Percentiles rank a stretch among this genome's conserved stretches.
Evolutionary conservation across 495 filamentous ascomycete genomes (phyloP).

Genomic region (Penicillium waksmanii): DNA sequence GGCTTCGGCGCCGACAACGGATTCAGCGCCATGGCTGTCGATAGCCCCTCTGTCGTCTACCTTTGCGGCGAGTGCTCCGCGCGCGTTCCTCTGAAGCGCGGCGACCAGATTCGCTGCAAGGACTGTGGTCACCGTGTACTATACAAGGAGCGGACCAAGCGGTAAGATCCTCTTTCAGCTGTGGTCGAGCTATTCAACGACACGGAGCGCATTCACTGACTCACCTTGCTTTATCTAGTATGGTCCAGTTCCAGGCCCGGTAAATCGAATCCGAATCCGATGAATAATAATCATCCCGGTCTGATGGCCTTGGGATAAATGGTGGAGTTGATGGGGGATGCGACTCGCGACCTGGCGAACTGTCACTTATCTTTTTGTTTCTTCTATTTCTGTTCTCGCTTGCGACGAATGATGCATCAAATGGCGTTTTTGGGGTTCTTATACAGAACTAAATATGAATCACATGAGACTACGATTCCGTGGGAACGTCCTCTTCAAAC

Average conservation of each 20-base stretch:
- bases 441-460: slow-evolving; percentile 15
- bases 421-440: slow-evolving; percentile 37
- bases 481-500: not conserved
- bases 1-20: slow-evolving; percentile 42
- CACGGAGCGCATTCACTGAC: slow-evolving; percentile 17
- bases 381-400: slow-evolving; percentile 11
- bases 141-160: slow-evolving; percentile 97
- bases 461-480: slow-evolving; percentile 12
- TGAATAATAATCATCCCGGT: not conserved
- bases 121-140: slow-evolving; percentile 95
- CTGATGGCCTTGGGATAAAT: not conserved
- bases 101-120: slow-evolving; percentile 90
- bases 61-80: slow-evolving; percentile 91
- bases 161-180: slow-evolving; percentile 58
- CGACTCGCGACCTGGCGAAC: not conserved
- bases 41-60: slow-evolving; percentile 69
- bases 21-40: slow-evolving; percentile 33
- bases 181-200: not conserved
- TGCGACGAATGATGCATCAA: slow-evolving; percentile 32
- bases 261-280: slow-evolving; percentile 36
- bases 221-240: slow-evolving; percentile 51
- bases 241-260: slow-evolving; percentile 98
- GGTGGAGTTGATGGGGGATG: slow-evolving; percentile 21
- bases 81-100: slow-evolving; percentile 78
- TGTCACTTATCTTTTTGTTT: slow-evolving; percentile 16